Evolutionary conservation across 371 early-diverging fungal genomes (phyloP), one percentile per base, ranked within the genome.

Genomic region (Globomyces sp.): DNA sequence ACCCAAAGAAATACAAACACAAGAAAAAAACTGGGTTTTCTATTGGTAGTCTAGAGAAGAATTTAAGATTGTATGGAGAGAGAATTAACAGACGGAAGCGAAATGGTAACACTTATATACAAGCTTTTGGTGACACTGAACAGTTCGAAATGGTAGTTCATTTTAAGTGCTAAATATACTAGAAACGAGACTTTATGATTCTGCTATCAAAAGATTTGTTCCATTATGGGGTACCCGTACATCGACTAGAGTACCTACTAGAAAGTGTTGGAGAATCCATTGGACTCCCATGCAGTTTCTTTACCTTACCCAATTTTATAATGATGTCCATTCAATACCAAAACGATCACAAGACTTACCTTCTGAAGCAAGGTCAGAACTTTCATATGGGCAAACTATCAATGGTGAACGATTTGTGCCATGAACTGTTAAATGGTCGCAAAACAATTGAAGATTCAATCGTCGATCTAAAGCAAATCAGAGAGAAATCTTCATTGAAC

Each of bases 191-290:
- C 55, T 85, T 89, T 52, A 71, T 92, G 49, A 79, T 90, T 42
- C 80, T 87, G 62, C 72, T 88, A 13, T 85, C 88, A 13, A 85
- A 87, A 61, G 78, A 84, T 34, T 79, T 90, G 63, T 86, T 89
- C 60, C 78, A 79, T 52, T 87, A 86, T 61, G 92, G 92, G 6
- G 87, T 89, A 6, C 92, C 91, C 3, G 77, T 87, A 6, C 92
- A 92, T 65, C 82, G 92, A 3, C 83, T 92, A 52, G 90, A 90
- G 73, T 80, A 82, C 49, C 84, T 86, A 36, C 72, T 90, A 75
- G 78, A 80, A 50, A 77, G 76, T 55, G 81, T 87, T 1, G 77
- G 85, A 3, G 75, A 79, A 60, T 65, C 78, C 24, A 72, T 90
- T 10, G 86, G 84, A 45, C 81, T 47, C 86, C 84, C 63, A 66